phyloP scores from a whole-genome alignment of 2,329 filamentous ascomycete species.

The Pseudogymnoascus sp. region DNA sequence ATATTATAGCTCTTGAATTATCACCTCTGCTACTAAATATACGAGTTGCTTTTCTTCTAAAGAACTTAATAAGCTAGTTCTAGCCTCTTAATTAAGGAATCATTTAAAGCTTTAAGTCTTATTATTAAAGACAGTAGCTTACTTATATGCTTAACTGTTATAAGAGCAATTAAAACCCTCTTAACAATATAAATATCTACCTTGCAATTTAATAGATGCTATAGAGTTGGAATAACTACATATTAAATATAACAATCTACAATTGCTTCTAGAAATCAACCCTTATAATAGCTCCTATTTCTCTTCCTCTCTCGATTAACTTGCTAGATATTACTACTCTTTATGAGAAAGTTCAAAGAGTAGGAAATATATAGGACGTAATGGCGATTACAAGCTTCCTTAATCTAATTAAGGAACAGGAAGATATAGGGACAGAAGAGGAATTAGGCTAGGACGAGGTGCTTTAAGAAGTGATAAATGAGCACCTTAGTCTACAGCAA shows the following conservation, averaged over 20 bases:
- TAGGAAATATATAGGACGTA: no score
- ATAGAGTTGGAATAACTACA: constrained; percentile 9
- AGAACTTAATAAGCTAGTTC: constrained; percentile 8
- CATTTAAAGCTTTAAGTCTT: constrained; percentile 9
- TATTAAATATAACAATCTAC: no score
- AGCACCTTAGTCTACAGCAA: no score
- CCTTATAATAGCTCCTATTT: no score
- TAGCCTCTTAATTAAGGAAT: constrained; percentile 13
- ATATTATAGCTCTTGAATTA: constrained; percentile 9
- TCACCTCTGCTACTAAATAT: constrained; percentile 9
- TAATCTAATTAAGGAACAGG: no score
- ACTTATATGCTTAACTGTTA: constrained; percentile 5
- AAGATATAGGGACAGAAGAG: background rate
- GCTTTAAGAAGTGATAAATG: no score
- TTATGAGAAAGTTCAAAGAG: no score
- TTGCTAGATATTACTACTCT: no score
- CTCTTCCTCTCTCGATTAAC: no score
- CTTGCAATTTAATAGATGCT: constrained; percentile 10
- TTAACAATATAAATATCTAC: constrained; percentile 6
- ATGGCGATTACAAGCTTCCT: no score
- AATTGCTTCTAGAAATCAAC: no score
- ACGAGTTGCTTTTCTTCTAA: constrained; percentile 8
- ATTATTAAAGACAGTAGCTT: constrained; percentile 10
- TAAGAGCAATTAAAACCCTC: constrained; percentile 1
- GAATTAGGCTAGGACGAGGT: no score